A percentile compares a stretch with the other conserved stretches of the same genome.
These are phyloP conservation scores for Sporisorium iseilematis-ciliati DNA, from an alignment of 1,284 basidiomycete genomes.

Conservation along the genomic window DNA sequence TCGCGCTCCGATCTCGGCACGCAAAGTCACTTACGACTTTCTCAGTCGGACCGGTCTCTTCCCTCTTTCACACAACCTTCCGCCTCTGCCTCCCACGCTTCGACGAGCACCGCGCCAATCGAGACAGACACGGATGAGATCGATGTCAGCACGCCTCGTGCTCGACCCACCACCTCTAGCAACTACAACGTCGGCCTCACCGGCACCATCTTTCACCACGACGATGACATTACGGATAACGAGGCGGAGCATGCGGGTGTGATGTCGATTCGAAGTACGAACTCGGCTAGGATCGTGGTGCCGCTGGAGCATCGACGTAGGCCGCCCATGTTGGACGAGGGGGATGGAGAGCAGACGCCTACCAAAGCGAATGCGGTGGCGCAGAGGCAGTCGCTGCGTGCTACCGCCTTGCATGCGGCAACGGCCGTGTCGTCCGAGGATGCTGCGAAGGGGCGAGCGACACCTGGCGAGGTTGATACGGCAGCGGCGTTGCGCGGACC, in stretches of 20 bases:
- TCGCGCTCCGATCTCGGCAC: slow-evolving; percentile 18
- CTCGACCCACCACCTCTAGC: slow-evolving; percentile 29
- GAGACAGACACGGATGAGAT: slow-evolving; percentile 31
- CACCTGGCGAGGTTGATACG: not conserved
- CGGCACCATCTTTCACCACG: slow-evolving; percentile 42
- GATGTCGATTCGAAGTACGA: not conserved
- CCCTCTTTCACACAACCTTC: not conserved
- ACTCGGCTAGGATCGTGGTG: slow-evolving; percentile 17
- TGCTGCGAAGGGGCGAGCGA: not conserved
- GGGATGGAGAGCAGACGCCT: slow-evolving; percentile 45
- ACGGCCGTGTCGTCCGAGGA: not conserved
- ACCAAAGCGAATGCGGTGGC: slow-evolving; percentile 28
- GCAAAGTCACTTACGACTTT: not conserved
- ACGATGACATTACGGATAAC: slow-evolving; percentile 39
- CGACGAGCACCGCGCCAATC: not conserved
- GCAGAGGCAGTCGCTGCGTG: slow-evolving; percentile 4
- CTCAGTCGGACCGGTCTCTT: not conserved
- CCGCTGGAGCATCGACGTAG: slow-evolving; percentile 31
- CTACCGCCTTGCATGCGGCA: not conserved
- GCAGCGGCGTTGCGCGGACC: not conserved
- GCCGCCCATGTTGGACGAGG: slow-evolving; percentile 18
- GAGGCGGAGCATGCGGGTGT: slow-evolving; percentile 17
- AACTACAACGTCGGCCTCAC: slow-evolving; percentile 43
- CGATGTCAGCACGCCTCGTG: slow-evolving; percentile 50
- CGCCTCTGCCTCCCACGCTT: not conserved